Evolutionary conservation across 768 basidiomycete species (phyloP), one percentile per base, ranked within the genome.

Genomic region (Termitomyces sp.): DNA sequence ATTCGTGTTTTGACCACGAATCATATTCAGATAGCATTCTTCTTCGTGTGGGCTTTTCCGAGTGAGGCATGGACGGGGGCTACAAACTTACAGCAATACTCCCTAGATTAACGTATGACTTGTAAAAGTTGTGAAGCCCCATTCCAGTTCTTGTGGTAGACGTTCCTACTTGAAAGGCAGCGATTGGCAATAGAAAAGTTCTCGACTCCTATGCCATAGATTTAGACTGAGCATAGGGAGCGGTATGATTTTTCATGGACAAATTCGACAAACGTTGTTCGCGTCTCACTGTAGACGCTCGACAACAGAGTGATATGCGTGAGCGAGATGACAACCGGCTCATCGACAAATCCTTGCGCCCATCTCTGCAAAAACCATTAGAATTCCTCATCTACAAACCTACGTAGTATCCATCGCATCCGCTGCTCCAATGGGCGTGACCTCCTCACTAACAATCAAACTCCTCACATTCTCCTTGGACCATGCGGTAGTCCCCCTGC

Each of bases 401-500:
- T 66, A 93, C 74, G 88, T 85, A 38, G 84, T 89, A 77, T 94
- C 92, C 92, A 93, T 94, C 50, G 85, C 90, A 66, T 92, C 92
- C 40, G 81, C 82, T 7, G 74, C 77, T 2, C n/a, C 33, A 32
- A 86, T 67, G 7, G 76, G 73, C 12, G 79, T 87, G 28, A 90
- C 71, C 61, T 88, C 83, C 75, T 96, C 95, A 33, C 75, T 82
- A 20, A 91, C 82, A 54, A 98, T 76, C 61, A 96, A 75, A 58
- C 76, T 83, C 64, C 89, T 80, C 54, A 98, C 80, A 38, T 77
- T 81, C 77, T 97, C 92, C 62, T 83, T 88, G 76, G 90, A 92
- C 86, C 88, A 92, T 6, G 90, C 92, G 0, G 95, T 98, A 28
- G 95, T 94, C 5, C 95, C 95, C 54, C 88, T 75, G 61, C 88